Base-by-base conservation (phyloP, 106 monocot species). In the Apostasia shenzhenica region DNA sequence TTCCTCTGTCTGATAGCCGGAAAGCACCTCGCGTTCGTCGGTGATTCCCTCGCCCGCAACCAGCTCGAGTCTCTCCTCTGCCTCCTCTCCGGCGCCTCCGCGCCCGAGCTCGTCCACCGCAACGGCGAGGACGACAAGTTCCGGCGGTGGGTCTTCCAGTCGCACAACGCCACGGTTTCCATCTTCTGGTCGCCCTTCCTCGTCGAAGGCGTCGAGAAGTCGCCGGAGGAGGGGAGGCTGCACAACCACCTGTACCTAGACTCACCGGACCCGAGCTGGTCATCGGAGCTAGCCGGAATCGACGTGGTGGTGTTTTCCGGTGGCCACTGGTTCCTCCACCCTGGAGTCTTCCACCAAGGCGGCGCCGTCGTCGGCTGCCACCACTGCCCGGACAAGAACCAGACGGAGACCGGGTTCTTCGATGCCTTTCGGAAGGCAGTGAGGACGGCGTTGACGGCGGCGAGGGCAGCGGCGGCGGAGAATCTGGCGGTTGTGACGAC, bases 181-280 rank as follows among this genome's bases (percentile, higher is more conserved):
- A 56, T 97, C 43, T 84, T 76, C 77, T 97, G 95, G 97, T 97
- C 92, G 0, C 97, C 97, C 11, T 97, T 97, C 68, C 84, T 97
- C 2, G 92, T 97, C 3, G 77, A 74, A 9, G 84, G 85, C 0
- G 52, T 72, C 8, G 92, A 97, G 79, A 92, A 97, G 59, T 72
- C 73, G 8, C 71, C 72, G 51, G 70, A n/a, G 13, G 6, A 45
- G 6, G 95, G 91, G 42, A 46, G 79, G 8, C 48, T 80, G 14
- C 84, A 92, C 78, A 97, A 92, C 78, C 64, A 69, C 38, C 67
- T 97, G 39, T 80, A 69, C 70, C 69, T 92, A 1, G 92, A 97
- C 54, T 51, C 67, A 7, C 75, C 79, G 0, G 89, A 97, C 75
- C 83, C 76, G 57, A 41, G 77, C 8, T 97, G 97, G 97, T 82